Evolutionary conservation across 2,329 filamentous ascomycete genomes (phyloP).

Genomic region (Diaporthe amygdali): DNA sequence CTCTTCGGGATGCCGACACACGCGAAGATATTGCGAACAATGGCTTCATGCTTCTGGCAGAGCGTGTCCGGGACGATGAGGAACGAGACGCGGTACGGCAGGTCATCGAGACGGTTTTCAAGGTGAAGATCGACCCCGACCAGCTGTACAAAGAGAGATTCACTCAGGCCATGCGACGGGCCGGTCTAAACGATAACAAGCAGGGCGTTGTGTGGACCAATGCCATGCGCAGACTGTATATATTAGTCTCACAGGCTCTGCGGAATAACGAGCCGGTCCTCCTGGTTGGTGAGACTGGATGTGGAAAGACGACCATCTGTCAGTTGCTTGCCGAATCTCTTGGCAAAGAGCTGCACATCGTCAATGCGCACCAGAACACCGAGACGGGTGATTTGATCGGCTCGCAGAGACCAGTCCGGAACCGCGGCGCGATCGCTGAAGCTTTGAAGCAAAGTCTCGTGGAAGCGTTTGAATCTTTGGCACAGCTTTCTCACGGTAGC

Average conservation of each 20-base stretch:
- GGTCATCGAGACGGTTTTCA: constrained; percentile 91
- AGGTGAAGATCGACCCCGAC: constrained; percentile 77
- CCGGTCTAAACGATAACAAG: constrained; percentile 51
- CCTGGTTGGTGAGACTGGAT: constrained; percentile 94
- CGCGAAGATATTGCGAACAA: constrained; percentile 89
- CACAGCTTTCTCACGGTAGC: constrained; percentile 41
- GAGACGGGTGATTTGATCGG: constrained; percentile 98
- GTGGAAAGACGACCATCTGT: constrained; percentile 96
- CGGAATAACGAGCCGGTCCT: constrained; percentile 92
- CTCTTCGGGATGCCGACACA: constrained; percentile 80
- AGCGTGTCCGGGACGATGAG: constrained; percentile 89
- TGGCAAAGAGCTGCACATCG: constrained; percentile 77
- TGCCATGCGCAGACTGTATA: constrained; percentile 90
- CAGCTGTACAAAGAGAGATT: constrained; percentile 71
- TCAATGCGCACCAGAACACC: constrained; percentile 98
- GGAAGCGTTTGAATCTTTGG: constrained; percentile 47
- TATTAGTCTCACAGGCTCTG: constrained; percentile 85
- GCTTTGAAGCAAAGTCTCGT: constrained; percentile 67
- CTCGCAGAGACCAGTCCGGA: constrained; percentile 89
- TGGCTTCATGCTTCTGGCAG: constrained; percentile 94
- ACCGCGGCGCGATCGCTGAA: constrained; percentile 75
- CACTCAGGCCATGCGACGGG: constrained; percentile 60
- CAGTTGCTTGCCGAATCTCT: constrained; percentile 88
- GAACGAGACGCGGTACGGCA: constrained; percentile 84
- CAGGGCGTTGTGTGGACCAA: constrained; percentile 89